phyloP scores from a whole-genome alignment of 805 yeast genomes.

The Scheffersomyces spartinae region DNA sequence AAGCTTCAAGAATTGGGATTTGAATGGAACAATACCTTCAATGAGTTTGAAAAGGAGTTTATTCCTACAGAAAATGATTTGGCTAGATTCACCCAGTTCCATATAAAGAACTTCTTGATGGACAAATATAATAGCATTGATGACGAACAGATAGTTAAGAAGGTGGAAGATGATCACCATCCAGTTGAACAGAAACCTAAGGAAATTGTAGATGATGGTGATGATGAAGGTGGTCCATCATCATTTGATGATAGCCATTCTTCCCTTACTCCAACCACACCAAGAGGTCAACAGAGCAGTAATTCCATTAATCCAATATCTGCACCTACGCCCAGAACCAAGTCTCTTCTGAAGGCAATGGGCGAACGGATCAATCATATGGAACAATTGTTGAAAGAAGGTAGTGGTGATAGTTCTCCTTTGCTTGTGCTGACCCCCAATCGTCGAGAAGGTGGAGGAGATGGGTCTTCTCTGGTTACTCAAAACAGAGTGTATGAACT shows the following conservation, averaged over 20 bases:
- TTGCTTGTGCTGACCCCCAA: too few species aligned
- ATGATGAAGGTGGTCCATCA: constrained; percentile 7
- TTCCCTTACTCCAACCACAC: constrained; percentile 5
- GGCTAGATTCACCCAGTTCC: constrained; percentile 80
- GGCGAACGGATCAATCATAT: constrained; percentile 15
- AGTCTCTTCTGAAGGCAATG: too few species aligned
- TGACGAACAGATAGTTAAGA: constrained; percentile 10
- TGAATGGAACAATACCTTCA: constrained; percentile 77
- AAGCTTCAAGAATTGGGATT: constrained; percentile 73
- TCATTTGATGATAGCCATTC: constrained; percentile 12
- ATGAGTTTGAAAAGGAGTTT: constrained; percentile 64
- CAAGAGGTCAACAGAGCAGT: too few species aligned
- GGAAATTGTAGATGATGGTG: constrained; percentile 5
- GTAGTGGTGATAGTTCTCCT: too few species aligned
- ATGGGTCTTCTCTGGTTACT: too few species aligned
- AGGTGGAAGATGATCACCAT: constrained; percentile 7
- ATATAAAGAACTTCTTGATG: constrained; percentile 61
- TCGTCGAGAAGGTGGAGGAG: too few species aligned
- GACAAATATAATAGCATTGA: constrained; percentile 28
- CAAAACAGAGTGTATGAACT: constrained; percentile 43
- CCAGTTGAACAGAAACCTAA: background rate
- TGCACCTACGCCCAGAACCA: background rate
- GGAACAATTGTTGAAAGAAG: constrained; percentile 14
- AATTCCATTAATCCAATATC: too few species aligned
- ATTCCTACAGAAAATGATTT: constrained; percentile 92